These are phyloP conservation scores for Gracilaria domingensis DNA, from an alignment of 23 red algal species.

Conservation along the genomic window DNA sequence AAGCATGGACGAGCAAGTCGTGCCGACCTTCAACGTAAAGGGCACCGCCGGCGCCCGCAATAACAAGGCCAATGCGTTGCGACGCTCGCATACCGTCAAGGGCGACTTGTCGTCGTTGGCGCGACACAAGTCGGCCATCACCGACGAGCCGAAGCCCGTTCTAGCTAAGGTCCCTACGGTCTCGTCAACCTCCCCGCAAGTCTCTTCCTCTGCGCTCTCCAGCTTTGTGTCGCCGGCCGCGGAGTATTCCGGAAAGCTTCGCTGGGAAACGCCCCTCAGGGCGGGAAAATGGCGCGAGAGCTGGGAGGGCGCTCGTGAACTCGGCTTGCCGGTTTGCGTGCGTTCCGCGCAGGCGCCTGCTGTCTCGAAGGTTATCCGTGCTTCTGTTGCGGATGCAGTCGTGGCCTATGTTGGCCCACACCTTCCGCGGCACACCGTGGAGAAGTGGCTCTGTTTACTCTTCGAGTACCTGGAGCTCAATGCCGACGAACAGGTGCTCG, in stretches of 20 bases:
- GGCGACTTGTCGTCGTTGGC: conserved; percentile 9
- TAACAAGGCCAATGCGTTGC: not conserved
- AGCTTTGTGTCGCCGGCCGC: conserved; percentile 18
- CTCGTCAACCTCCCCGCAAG: not conserved
- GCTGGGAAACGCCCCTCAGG: conserved; percentile 80
- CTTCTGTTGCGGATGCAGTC: conserved; percentile 71
- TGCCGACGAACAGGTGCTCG: conserved; percentile 90
- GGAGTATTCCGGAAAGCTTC: conserved; percentile 54
- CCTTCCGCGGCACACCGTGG: conserved; percentile 80
- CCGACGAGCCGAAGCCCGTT: not conserved
- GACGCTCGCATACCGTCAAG: not conserved
- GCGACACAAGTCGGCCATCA: not conserved
- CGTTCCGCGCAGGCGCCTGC: conserved; percentile 31
- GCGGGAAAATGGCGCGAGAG: conserved; percentile 67
- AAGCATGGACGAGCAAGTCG: conserved; percentile 56
- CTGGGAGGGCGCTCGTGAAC: conserved; percentile 71
- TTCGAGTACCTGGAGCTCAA: conserved; percentile 93
- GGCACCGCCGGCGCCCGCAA: not conserved
- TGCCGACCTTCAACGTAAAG: not conserved
- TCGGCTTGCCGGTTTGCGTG: conserved; percentile 57
- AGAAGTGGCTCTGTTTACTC: conserved; percentile 94
- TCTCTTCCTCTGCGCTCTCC: not conserved
- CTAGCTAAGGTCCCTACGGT: not conserved
- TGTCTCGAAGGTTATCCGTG: conserved; percentile 38
- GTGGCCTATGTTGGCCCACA: conserved; percentile 73